Evolutionary conservation across 495 filamentous ascomycete genomes (phyloP).

Genomic region (Trichoderma reesei): DNA sequence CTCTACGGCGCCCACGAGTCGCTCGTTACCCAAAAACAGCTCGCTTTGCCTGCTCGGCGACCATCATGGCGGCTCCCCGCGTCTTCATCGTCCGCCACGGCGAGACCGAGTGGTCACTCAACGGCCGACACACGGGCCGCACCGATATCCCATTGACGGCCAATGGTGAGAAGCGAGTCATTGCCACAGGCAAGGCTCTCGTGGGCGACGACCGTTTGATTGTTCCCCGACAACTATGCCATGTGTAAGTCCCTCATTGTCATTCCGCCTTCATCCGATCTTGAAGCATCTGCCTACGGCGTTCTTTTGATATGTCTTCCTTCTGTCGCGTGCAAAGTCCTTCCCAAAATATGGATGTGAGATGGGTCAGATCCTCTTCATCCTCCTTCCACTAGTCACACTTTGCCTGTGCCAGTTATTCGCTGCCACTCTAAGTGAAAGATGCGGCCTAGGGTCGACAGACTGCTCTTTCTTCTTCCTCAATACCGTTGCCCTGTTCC

Average conservation of each 20-base stretch:
- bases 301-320: no score
- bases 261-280: background rate
- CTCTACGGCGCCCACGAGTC: background rate
- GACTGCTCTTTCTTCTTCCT: background rate
- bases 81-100: constrained; percentile 89
- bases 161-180: constrained; percentile 77
- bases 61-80: constrained; percentile 50
- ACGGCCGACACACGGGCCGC: constrained; percentile 79
- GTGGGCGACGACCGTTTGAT: constrained; percentile 81
- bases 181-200: constrained; percentile 70
- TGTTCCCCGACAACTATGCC: constrained; percentile 67
- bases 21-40: background rate
- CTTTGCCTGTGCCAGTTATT: no score
- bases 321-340: no score
- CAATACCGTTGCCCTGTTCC: background rate
- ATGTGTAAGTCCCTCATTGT: constrained; percentile 45
- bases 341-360: no score
- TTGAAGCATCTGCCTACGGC: background rate
- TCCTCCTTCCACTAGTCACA: background rate
- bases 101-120: constrained; percentile 96
- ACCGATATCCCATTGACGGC: constrained; percentile 80
- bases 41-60: background rate
- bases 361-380: background rate
- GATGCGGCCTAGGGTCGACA: no score
- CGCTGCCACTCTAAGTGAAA: no score